Evolutionary conservation across 2,329 filamentous ascomycete genomes (phyloP).

Genomic region (Cladosporium sp.): DNA sequence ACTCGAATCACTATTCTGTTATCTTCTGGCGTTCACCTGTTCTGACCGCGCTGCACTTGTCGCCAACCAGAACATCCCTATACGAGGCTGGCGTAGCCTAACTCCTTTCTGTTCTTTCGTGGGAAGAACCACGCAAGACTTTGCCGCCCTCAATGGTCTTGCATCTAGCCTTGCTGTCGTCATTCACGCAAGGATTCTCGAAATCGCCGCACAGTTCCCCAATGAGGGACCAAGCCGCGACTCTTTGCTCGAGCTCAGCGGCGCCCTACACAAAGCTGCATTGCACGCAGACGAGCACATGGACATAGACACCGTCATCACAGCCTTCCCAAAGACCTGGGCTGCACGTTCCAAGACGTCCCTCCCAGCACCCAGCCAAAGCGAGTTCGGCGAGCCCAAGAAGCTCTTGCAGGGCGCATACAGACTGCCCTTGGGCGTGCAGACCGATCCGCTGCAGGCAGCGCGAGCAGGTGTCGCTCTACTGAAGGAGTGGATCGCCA

Average conservation of each 20-base stretch:
- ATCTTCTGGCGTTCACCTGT: slow-evolving; percentile 39
- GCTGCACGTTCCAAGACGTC: slow-evolving; percentile 37
- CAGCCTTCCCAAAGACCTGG: slow-evolving; percentile 40
- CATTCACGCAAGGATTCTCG: slow-evolving; percentile 43
- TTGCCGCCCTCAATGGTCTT: slow-evolving; percentile 44
- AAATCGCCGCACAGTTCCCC: slow-evolving; percentile 23
- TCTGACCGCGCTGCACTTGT: slow-evolving; percentile 32
- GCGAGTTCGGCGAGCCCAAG: slow-evolving; percentile 27
- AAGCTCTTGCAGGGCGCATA: slow-evolving; percentile 42
- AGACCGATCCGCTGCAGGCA: slow-evolving; percentile 48
- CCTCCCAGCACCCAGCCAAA: slow-evolving; percentile 25
- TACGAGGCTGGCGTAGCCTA: slow-evolving; percentile 21
- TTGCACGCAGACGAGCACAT: slow-evolving; percentile 27
- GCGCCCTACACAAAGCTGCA: slow-evolving; percentile 9
- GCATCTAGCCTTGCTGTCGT: slow-evolving; percentile 45
- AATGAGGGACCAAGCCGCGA: slow-evolving; percentile 10
- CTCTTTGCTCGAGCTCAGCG: slow-evolving; percentile 9
- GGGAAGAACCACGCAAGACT: slow-evolving; percentile 23
- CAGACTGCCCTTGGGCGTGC: slow-evolving; percentile 43
- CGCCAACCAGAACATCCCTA: slow-evolving; percentile 26
- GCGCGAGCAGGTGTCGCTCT: slow-evolving; percentile 48
- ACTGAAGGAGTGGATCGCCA: slow-evolving; percentile 45
- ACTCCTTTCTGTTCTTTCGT: slow-evolving; percentile 25
- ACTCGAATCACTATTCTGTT: slow-evolving; percentile 50
- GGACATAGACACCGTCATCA: slow-evolving; percentile 29